Evolutionary conservation across 768 basidiomycete species (phyloP).

Genomic region (Xerocomellus amylosporus): DNA sequence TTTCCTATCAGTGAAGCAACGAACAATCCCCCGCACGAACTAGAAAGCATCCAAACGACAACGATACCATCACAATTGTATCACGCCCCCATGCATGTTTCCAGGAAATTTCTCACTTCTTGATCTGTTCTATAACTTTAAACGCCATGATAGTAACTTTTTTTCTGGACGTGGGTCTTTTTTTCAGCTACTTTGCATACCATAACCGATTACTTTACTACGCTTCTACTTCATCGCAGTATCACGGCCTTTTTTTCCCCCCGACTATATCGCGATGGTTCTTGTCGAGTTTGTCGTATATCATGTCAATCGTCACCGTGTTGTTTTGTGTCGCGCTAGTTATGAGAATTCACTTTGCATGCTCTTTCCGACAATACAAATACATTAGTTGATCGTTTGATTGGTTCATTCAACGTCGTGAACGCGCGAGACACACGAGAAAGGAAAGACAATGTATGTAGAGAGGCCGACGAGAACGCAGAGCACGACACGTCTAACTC

Average conservation of each 20-base stretch:
- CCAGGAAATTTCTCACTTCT: not conserved
- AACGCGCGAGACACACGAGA: not conserved
- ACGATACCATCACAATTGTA: constrained; percentile 29
- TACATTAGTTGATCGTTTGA: not conserved
- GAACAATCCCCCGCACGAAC: constrained; percentile 25
- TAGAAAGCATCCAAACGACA: constrained; percentile 28
- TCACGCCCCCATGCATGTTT: constrained; percentile 20
- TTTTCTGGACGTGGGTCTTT: not conserved
- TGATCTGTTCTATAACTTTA: constrained; percentile 4
- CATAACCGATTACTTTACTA: constrained; percentile 14
- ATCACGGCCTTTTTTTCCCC: not conserved
- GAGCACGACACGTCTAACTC: constrained; percentile 31
- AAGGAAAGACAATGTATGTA: not conserved
- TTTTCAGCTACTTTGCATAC: not conserved
- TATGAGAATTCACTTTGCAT: constrained; percentile 19
- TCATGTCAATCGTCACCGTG: constrained; percentile 23
- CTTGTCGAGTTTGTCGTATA: constrained; percentile 15
- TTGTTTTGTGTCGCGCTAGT: constrained; percentile 28
- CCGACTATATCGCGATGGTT: constrained; percentile 7
- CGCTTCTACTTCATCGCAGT: constrained; percentile 9
- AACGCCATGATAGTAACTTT: not conserved
- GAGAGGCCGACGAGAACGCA: not conserved
- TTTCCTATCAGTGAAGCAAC: constrained; percentile 13
- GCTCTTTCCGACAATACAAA: not conserved
- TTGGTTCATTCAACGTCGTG: not conserved